Evolutionary conservation across 306 rosid species (phyloP), one percentile per base, ranked within the genome.

Genomic region (Macrotyloma uniflorum): DNA sequence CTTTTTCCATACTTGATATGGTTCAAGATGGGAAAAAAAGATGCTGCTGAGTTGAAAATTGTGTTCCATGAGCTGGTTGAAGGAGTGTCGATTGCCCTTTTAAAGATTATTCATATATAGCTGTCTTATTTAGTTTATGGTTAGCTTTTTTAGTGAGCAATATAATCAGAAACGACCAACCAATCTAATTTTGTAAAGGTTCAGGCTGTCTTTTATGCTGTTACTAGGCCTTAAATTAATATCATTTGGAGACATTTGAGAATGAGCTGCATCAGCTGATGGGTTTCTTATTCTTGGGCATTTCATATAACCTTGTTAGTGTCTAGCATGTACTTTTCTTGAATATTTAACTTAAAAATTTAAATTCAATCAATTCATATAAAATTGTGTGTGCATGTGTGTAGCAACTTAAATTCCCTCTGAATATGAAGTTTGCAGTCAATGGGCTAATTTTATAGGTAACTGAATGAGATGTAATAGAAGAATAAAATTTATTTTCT

Each of bases 371-470:
- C 23, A 16, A 16, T 61, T 6, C 23, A 15, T n/a, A n/a, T n/a
- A n/a, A n/a, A n/a, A n/a, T n/a, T n/a, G n/a, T n/a, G n/a, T n/a
- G n/a, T n/a, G n/a, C n/a, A n/a, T n/a, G n/a, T n/a, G n/a, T n/a
- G n/a, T n/a, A n/a, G 70, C 54, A 38, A 38, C 4, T 47, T 65
- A 2, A 8, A 8, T 62, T 72, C 49, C 46, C 72, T 75, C 12
- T 53, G 59, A 53, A 67, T 51, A 51, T 76, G 70, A 76, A 38
- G 42, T 71, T 63, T 67, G 26, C 53, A 7, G 61, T 71, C 71
- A 49, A 23, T 81, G 54, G 79, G 78, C 18, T 76, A 49, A 15
- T 74, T 81, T 67, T 77, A 45, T 53, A 20, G 69, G 33, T 50
- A 54, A 64, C 35, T 76, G 49, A 46, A 55, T 58, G 45, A 42